Conservation (phyloP, 257 asterid genomes). For the Striga asiatica region DNA sequence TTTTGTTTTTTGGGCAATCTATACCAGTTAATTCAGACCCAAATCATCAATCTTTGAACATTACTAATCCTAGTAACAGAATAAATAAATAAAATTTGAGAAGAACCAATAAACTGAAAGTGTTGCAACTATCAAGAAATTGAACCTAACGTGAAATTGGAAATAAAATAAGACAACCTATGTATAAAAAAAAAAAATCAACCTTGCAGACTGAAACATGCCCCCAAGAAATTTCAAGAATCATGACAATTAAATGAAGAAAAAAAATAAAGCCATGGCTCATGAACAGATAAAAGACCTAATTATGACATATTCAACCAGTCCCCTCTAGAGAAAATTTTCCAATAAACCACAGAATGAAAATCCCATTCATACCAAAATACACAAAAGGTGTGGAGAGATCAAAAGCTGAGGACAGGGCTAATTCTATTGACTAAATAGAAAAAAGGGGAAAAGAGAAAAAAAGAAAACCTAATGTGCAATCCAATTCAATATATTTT, state of each 20-base stretch:
- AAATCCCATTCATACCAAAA: slow-evolving; percentile 17
- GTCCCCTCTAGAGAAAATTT: neutral
- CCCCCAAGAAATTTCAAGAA: neutral
- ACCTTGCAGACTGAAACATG: too few relatives aligned
- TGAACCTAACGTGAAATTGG: too few relatives aligned
- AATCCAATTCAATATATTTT: neutral
- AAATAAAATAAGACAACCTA: too few relatives aligned
- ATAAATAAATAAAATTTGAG: too few relatives aligned
- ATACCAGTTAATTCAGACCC: slow-evolving; percentile 1
- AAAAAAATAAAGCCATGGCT: neutral
- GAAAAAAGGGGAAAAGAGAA: slow-evolving; percentile 9
- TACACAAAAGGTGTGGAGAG: neutral
- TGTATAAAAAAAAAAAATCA: too few relatives aligned
- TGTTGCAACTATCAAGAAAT: neutral
- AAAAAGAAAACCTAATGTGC: slow-evolving; percentile 3
- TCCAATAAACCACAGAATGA: slow-evolving; percentile 15
- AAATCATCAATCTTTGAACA: slow-evolving; percentile 1
- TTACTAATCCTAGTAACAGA: too few relatives aligned
- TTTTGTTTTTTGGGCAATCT: too few relatives aligned
- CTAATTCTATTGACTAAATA: slow-evolving; percentile 16
- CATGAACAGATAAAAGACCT: neutral
- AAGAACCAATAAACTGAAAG: slow-evolving; percentile 8
- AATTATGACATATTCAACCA: neutral
- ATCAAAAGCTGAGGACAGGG: slow-evolving; percentile 13
- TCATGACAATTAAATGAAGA: neutral